Base-by-base conservation (phyloP, 495 filamentous ascomycete genomes). In the Bathelium albidoporum region DNA sequence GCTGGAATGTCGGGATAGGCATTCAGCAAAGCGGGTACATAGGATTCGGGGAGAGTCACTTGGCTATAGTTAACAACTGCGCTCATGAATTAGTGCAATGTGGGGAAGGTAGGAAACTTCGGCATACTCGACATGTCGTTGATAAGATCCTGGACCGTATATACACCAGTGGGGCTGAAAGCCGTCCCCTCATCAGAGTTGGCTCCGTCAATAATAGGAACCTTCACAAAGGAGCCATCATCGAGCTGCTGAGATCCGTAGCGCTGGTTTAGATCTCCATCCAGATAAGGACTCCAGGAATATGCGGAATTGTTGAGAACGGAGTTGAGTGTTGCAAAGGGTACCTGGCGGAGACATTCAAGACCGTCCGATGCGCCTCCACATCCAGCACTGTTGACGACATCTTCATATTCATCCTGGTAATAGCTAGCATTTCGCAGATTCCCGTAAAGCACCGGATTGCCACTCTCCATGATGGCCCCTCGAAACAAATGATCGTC, bases 101-200 rank as follows among this genome's bases (percentile, higher is more conserved):
- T 31, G 32, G 36, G 63, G 71, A 39, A 20, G 67, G 64, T 0
- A 71, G 70, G 34, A 71, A 14, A 36, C 22, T n/a, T 32, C 5
- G 58, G 28, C 14, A 61, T 67, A 32, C 66, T 65, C 59, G 63
- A 65, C 10, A 81, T 70, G 53, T 65, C 71, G 22, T 59, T 41
- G 24, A 68, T 60, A 32, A 82, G 76, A 26, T 83, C 73, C 2
- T 60, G 59, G 52, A 73, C 73, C 2, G 73, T 82, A 67, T 83
- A 78, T 59, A 83, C 74, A 18, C 73, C 75, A 12, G 59, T 59
- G 1, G 68, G 62, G 1, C 81, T 80, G 62, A 87, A 86, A 14
- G 83, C 76, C 1, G 82, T 85, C 4, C 85, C 85, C 58, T 87
- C 84, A 67, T 88, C 85, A 73, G 68, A 79, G 67, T 82, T 84